Percentiles rank a stretch among this genome's conserved stretches.
Evolutionary conservation across 2,329 filamentous ascomycete genomes (phyloP).

Genomic region (Neoascochyta sp.): DNA sequence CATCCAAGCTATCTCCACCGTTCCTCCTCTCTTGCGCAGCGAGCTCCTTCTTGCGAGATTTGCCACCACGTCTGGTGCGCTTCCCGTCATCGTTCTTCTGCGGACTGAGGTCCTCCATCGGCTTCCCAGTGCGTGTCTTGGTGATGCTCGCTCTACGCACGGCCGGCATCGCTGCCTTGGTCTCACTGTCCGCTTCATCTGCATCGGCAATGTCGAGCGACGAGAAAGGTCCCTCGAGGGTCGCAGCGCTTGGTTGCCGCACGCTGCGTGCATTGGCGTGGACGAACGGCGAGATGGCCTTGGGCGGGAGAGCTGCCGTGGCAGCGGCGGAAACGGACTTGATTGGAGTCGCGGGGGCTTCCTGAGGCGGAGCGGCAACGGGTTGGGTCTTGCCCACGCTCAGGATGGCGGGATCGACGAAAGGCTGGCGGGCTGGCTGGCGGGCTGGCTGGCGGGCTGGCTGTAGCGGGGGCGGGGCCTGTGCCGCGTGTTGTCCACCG

Average conservation of each 20-base stretch:
- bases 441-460: slow-evolving; percentile 20
- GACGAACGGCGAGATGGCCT: slow-evolving; percentile 39
- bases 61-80: slow-evolving; percentile 45
- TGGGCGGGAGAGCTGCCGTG: slow-evolving; percentile 35
- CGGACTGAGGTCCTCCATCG: slow-evolving; percentile 34
- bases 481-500: slow-evolving; percentile 5
- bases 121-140: slow-evolving; percentile 41
- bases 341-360: slow-evolving; percentile 44
- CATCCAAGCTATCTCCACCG: slow-evolving; percentile 29
- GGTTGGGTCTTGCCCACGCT: slow-evolving; percentile 53
- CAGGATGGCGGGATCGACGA: slow-evolving; percentile 80
- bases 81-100: slow-evolving; percentile 40
- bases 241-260: slow-evolving; percentile 38
- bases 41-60: slow-evolving; percentile 45
- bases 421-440: slow-evolving; percentile 43
- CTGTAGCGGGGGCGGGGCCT: slow-evolving; percentile 7
- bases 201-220: slow-evolving; percentile 41
- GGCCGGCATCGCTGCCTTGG: slow-evolving; percentile 19
- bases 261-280: slow-evolving; percentile 25
- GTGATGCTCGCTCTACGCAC: slow-evolving; percentile 38
- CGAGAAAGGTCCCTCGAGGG: slow-evolving; percentile 40
- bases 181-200: slow-evolving; percentile 37
- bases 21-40: slow-evolving; percentile 41
- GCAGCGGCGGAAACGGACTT: slow-evolving; percentile 37
- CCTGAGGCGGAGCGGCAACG: slow-evolving; percentile 25